Evolutionary conservation across 768 basidiomycete species (phyloP), one percentile per base, ranked within the genome.

Genomic region (Multifurca ochricompacta): DNA sequence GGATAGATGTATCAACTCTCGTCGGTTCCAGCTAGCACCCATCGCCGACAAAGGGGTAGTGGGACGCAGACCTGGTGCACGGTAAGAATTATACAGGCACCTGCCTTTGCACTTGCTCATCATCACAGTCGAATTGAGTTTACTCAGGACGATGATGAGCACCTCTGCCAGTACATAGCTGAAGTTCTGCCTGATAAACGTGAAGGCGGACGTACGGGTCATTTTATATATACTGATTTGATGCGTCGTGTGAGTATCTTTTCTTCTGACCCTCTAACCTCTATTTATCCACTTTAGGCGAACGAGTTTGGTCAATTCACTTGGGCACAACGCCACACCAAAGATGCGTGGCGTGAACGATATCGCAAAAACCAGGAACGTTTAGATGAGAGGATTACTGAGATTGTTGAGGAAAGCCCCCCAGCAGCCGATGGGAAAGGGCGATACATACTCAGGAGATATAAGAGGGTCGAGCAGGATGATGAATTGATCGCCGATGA

Each of bases 291-390:
- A 30, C 19, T 40, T 25, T 25, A 57, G 56, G 58, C 34, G 19
- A 21, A 51, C 9, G 31, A 51, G 28, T 53, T 53, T 18, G 44
- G 41, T 30, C 51, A 59, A 46, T 51, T 48, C 39, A 36, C 11
- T 7, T 59, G 64, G 64, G 63, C 58, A 7, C 46, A 21, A 5
- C 52, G 54, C 6, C 64, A 65, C 28, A 51, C 64, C 4, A 44
- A 53, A 45, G 49, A 54, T 35, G 48, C 57, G 7, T 65, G 64
- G 64, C 61, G 56, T 10, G 59, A 65, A 45, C 59, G 53, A 2
- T 65, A 65, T 54, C 61, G 58, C 58, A 62, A 60, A 43, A 56
- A 65, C 25, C 43, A 34, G 21, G 25, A 9, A 11, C 41, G 46
- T n/a, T 18, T 65, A 30, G 59, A 65, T 42, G 13, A 14, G 18